Evolutionary conservation across 805 yeast species (phyloP).

Genomic region (Nakazawaea peltata): DNA sequence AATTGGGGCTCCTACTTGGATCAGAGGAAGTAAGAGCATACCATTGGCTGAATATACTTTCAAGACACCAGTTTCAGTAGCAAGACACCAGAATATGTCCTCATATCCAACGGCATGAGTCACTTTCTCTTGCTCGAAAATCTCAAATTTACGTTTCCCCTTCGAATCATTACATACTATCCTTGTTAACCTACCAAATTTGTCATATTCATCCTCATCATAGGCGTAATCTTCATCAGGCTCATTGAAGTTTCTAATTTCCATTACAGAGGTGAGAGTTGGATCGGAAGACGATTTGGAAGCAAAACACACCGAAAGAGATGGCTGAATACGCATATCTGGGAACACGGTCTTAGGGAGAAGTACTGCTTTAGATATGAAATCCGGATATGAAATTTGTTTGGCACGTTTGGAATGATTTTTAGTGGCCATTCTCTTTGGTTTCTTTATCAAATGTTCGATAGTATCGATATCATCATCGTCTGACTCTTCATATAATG

Average conservation of each 20-base stretch:
- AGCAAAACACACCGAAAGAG: constrained; percentile 19
- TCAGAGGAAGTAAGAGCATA: constrained; percentile 32
- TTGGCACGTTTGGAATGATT: constrained; percentile 25
- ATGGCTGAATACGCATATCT: constrained; percentile 21
- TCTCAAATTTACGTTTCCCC: constrained; percentile 29
- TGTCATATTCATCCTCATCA: constrained; percentile 17
- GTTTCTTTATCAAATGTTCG: constrained; percentile 18
- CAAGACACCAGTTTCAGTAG: constrained; percentile 53
- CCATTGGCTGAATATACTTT: constrained; percentile 40
- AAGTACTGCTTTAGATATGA: constrained; percentile 16
- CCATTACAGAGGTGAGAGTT: constrained; percentile 24
- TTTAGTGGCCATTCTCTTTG: constrained; percentile 19
- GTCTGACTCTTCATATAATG: constrained; percentile 16
- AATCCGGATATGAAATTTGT: constrained; percentile 23
- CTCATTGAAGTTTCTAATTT: constrained; percentile 26
- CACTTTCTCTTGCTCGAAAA: constrained; percentile 38
- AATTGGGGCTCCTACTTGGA: constrained; percentile 45
- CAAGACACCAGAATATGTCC: constrained; percentile 38
- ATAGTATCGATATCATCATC: constrained; percentile 37
- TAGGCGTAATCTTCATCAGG: constrained; percentile 26
- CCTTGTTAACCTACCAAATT: constrained; percentile 15
- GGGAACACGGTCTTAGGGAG: constrained; percentile 20
- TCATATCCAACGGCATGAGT: constrained; percentile 34
- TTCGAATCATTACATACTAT: constrained; percentile 25
- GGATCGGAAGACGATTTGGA: constrained; percentile 11